Percentiles rank a stretch among this genome's conserved stretches.
Conservation (phyloP, 768 basidiomycete species). For the Clathrus columnatus region DNA sequence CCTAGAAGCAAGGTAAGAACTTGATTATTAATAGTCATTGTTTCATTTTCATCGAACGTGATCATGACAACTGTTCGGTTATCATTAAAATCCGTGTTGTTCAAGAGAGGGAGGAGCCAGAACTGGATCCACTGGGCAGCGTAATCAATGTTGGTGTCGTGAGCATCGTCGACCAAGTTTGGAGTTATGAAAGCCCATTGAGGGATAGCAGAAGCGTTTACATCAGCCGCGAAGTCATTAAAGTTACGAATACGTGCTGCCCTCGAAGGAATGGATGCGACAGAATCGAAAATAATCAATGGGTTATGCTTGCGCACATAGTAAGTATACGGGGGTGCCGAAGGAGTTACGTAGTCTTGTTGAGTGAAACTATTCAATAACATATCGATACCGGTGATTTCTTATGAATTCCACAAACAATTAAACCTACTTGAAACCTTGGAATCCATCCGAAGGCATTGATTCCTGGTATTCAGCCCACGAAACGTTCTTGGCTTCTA, state of each 20-base stretch:
- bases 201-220: conserved; percentile 17
- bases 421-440: conserved; percentile 15
- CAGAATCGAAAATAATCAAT: conserved; percentile 16
- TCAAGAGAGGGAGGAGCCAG: conserved; percentile 20
- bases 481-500: conserved; percentile 20
- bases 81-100: conserved; percentile 20
- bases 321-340: conserved; percentile 17
- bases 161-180: conserved; percentile 21
- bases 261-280: conserved; percentile 16
- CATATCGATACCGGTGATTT: too few relatives aligned
- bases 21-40: conserved; percentile 6
- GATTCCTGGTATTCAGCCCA: conserved; percentile 21
- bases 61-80: conserved; percentile 21
- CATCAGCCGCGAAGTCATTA: conserved; percentile 23
- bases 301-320: conserved; percentile 24
- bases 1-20: conserved; percentile 15
- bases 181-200: conserved; percentile 22
- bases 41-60: conserved; percentile 21
- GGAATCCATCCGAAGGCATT: conserved; percentile 10
- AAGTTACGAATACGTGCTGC: conserved; percentile 18
- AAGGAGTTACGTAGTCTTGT: conserved; percentile 17
- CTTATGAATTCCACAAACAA: too few relatives aligned
- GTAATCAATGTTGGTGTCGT: conserved; percentile 20
- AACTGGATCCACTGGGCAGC: conserved; percentile 17
- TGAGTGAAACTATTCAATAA: conserved; percentile 10